Conservation (phyloP, 495 filamentous ascomycete genomes). For the Choiromyces venosus region DNA sequence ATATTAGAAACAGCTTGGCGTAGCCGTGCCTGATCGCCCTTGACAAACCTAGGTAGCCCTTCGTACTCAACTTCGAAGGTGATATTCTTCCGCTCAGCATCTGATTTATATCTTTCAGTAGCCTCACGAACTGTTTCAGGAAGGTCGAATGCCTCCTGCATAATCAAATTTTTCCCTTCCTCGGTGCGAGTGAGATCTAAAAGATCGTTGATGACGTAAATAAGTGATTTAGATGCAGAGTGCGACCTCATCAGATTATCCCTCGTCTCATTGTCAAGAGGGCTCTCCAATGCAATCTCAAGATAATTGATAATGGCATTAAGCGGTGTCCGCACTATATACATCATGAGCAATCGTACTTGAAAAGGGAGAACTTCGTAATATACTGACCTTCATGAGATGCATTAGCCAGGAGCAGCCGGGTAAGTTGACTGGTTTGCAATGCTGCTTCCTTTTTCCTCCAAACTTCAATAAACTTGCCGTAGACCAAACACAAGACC, state of each 20-base stretch:
- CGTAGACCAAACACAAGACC: conserved; percentile 83
- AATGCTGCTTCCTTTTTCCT: conserved; percentile 81
- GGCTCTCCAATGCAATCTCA: conserved; percentile 84
- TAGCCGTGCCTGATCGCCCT: conserved; percentile 73
- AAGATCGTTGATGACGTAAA: conserved; percentile 94
- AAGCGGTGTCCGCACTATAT: conserved; percentile 71
- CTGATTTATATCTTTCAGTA: conserved; percentile 63
- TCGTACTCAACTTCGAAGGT: conserved; percentile 61
- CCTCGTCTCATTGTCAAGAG: conserved; percentile 73
- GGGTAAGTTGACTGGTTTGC: conserved; percentile 74
- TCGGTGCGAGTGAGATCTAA: conserved; percentile 88
- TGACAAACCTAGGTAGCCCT: conserved; percentile 63
- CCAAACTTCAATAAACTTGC: conserved; percentile 79
- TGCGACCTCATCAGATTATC: conserved; percentile 84
- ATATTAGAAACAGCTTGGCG: conserved; percentile 78
- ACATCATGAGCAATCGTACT: background rate
- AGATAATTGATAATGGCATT: conserved; percentile 97
- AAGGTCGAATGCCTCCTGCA: conserved; percentile 76
- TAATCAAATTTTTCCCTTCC: conserved; percentile 71
- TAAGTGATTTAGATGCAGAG: conserved; percentile 90
- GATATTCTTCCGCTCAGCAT: conserved; percentile 71
- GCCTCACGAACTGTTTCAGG: conserved; percentile 68
- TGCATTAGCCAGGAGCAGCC: conserved; percentile 79
- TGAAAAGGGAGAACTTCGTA: background rate
- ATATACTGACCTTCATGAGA: conserved; percentile 61